Conservation (phyloP, 2,329 filamentous ascomycete genomes). For the Raffaelea albimanens region DNA sequence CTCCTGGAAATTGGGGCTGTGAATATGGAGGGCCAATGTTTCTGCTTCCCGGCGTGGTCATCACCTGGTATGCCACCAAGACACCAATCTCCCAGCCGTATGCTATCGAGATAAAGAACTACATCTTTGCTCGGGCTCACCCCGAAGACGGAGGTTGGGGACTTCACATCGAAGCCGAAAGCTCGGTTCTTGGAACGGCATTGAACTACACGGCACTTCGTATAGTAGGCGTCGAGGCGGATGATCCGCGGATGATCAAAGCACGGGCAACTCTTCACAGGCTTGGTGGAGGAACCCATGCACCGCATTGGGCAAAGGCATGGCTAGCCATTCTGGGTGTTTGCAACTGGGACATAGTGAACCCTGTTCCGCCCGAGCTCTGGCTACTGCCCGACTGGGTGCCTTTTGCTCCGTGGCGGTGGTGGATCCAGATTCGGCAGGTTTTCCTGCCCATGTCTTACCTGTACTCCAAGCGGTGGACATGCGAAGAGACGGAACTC, state of each 20-base stretch:
- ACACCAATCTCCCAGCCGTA: slow-evolving; percentile 75
- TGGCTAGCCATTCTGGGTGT: slow-evolving; percentile 83
- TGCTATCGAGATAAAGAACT: slow-evolving; percentile 83
- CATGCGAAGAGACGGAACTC: slow-evolving; percentile 64
- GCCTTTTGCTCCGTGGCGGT: slow-evolving; percentile 81
- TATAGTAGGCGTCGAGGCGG: slow-evolving; percentile 71
- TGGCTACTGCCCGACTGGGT: slow-evolving; percentile 92
- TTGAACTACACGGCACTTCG: slow-evolving; percentile 82
- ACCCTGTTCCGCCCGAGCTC: slow-evolving; percentile 84
- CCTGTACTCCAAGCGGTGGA: slow-evolving; percentile 76
- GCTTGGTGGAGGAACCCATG: slow-evolving; percentile 73
- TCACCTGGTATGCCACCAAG: slow-evolving; percentile 81
- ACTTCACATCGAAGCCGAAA: slow-evolving; percentile 87
- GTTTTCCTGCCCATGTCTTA: slow-evolving; percentile 93
- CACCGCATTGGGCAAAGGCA: slow-evolving; percentile 95
- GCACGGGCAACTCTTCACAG: slow-evolving; percentile 75
- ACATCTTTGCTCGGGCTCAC: slow-evolving; percentile 76
- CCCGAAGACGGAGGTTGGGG: slow-evolving; percentile 95
- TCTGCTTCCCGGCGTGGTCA: slow-evolving; percentile 73
- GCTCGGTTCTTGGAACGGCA: slow-evolving; percentile 78
- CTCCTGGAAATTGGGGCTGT: slow-evolving; percentile 88
- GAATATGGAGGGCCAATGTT: slow-evolving; percentile 99
- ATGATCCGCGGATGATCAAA: slow-evolving; percentile 77
- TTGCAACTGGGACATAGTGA: slow-evolving; percentile 83
- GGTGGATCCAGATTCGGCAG: slow-evolving; percentile 98